phyloP scores from a whole-genome alignment of 345 rosid genomes.

The Lumnitzera littorea region DNA sequence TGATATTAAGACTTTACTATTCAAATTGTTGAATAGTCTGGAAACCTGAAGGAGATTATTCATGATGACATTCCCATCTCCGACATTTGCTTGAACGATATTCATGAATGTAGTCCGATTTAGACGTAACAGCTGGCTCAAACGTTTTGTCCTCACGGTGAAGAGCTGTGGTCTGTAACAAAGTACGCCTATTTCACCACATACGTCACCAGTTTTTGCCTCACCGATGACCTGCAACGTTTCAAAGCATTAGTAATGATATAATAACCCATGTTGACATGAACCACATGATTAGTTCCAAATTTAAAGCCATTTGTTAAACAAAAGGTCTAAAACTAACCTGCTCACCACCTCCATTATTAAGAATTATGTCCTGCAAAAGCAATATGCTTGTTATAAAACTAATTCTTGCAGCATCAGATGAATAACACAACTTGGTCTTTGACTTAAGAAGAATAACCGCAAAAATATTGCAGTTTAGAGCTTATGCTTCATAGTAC shows the following conservation, averaged over 20 bases:
- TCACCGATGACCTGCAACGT: conserved; percentile 52
- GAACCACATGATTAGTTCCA: background rate
- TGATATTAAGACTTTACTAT: background rate
- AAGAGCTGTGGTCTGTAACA: conserved; percentile 83
- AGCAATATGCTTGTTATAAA: too few relatives aligned
- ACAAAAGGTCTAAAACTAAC: too few relatives aligned
- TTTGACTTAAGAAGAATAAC: background rate
- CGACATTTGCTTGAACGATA: conserved; percentile 83
- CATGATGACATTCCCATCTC: conserved; percentile 89
- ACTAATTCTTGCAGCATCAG: too few relatives aligned
- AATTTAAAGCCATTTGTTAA: background rate
- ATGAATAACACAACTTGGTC: too few relatives aligned
- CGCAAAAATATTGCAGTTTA: background rate
- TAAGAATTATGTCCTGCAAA: too few relatives aligned
- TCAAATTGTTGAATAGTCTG: background rate
- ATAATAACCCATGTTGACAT: background rate
- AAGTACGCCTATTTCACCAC: conserved; percentile 87
- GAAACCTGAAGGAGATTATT: conserved; percentile 86
- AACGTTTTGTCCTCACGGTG: conserved; percentile 81
- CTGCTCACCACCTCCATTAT: too few relatives aligned
- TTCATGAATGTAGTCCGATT: conserved; percentile 79
- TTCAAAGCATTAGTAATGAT: conserved; percentile 1
- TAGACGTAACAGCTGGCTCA: conserved; percentile 81
- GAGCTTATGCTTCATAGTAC: background rate
- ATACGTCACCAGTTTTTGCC: conserved; percentile 66